phyloP scores from a whole-genome alignment of 2,329 filamentous ascomycete species.

The Fusarium albosuccineum region DNA sequence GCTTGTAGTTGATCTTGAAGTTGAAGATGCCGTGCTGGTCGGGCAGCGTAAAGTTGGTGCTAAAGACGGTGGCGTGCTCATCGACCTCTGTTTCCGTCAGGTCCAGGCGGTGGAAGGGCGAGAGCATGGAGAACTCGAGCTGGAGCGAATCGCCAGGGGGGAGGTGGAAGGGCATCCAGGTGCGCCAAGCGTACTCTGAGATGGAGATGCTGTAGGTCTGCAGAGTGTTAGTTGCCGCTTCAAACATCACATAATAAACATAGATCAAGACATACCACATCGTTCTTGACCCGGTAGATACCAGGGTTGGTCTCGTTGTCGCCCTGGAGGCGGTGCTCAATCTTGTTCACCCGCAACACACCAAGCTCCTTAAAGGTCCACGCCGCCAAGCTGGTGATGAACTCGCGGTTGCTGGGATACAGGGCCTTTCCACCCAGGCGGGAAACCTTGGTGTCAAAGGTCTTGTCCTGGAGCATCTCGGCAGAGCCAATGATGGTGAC shows the following conservation, averaged over 20 bases:
- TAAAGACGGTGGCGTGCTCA: slow-evolving; percentile 78
- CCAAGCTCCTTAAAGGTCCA: slow-evolving; percentile 98
- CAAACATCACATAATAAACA: not conserved
- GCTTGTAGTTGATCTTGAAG: slow-evolving; percentile 97
- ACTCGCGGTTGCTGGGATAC: slow-evolving; percentile 83
- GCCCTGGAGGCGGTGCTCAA: slow-evolving; percentile 79
- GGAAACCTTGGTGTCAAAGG: slow-evolving; percentile 86
- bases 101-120: slow-evolving; percentile 91
- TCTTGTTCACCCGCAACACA: slow-evolving; percentile 84
- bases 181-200: slow-evolving; percentile 84
- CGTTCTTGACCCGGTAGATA: slow-evolving; percentile 96
- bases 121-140: slow-evolving; percentile 98
- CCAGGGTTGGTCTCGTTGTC: slow-evolving; percentile 78
- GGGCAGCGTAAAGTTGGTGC: slow-evolving; percentile 82
- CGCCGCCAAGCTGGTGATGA: slow-evolving; percentile 86
- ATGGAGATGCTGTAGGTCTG: slow-evolving; percentile 89
- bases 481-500: slow-evolving; percentile 87
- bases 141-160: slow-evolving; percentile 81
- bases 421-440: slow-evolving; percentile 65
- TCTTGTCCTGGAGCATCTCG: slow-evolving; percentile 88
- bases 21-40: slow-evolving; percentile 99
- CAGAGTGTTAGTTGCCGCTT: slow-evolving; percentile 40
- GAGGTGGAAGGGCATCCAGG: slow-evolving; percentile 79
- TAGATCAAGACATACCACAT: slow-evolving; percentile 76
- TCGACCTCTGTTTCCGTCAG: slow-evolving; percentile 71